Conservation (phyloP, 2,329 filamentous ascomycete species). For the Clonostachys solani region DNA sequence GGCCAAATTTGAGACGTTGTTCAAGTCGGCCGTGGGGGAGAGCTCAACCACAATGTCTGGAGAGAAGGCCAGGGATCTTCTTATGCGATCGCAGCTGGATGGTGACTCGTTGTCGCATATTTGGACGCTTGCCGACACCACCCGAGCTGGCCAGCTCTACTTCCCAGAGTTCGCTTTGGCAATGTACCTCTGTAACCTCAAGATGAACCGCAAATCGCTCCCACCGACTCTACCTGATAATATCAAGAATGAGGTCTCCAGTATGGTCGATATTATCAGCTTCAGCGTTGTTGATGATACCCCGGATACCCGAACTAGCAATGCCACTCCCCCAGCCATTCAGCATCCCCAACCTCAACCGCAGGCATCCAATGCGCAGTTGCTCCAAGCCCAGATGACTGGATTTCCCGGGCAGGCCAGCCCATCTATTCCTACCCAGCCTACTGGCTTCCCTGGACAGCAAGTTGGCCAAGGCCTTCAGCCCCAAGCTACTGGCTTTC, state of each 20-base stretch:
- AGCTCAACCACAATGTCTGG: conserved; percentile 82
- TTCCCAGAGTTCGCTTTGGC: conserved; percentile 97
- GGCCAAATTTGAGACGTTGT: conserved; percentile 94
- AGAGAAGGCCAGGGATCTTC: conserved; percentile 85
- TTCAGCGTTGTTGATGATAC: conserved; percentile 82
- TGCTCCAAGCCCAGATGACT: conserved; percentile 64
- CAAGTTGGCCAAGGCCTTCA: conserved; percentile 48
- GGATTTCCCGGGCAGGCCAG: conserved; percentile 57
- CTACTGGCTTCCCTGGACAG: conserved; percentile 23
- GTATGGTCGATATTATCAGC: conserved; percentile 99
- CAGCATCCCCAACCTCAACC: conserved; percentile 67
- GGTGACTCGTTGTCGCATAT: conserved; percentile 88
- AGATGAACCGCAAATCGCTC: conserved; percentile 79
- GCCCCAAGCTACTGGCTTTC: conserved; percentile 66
- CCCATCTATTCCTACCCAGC: conserved; percentile 1
- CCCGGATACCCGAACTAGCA: conserved; percentile 4
- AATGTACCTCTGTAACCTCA: conserved; percentile 98
- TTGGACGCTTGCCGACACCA: conserved; percentile 93
- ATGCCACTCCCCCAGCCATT: conserved; percentile 50
- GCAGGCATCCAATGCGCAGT: conserved; percentile 66
- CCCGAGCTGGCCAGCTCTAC: conserved; percentile 89
- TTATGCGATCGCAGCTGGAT: conserved; percentile 83
- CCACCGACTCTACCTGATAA: conserved; percentile 74
- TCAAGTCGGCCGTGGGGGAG: conserved; percentile 90
- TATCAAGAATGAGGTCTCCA: conserved; percentile 94